Evolutionary conservation across 78 protist genomes (phyloP).

Genomic region (Anaeramoeba flamelloides): DNA sequence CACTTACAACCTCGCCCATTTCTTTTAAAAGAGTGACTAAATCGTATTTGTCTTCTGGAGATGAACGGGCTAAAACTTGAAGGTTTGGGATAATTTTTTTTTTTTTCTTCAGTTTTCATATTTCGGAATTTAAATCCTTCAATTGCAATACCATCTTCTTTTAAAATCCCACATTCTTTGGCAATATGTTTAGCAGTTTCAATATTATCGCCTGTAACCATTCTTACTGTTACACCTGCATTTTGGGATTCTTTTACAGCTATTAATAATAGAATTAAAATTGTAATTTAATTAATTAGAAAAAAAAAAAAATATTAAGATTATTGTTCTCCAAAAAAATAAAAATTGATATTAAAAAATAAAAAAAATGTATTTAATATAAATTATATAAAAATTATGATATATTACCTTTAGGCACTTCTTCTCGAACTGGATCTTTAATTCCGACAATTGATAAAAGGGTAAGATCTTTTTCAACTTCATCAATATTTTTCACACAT

Average conservation of each 20-base stretch:
- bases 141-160: constrained; percentile 45
- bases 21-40: constrained; percentile 49
- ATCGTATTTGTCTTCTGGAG: constrained; percentile 67
- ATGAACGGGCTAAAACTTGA: constrained; percentile 76
- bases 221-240: constrained; percentile 80
- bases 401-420: constrained; percentile 67
- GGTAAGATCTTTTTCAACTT: background rate
- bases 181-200: constrained; percentile 78
- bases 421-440: constrained; percentile 81
- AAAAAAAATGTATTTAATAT: too few species aligned
- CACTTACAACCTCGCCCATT: constrained; percentile 58
- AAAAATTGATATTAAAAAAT: too few species aligned
- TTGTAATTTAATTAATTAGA: too few species aligned
- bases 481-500: too few species aligned
- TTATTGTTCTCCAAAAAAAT: too few species aligned
- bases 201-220: constrained; percentile 93
- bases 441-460: constrained; percentile 67
- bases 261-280: too few species aligned
- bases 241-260: constrained; percentile 61
- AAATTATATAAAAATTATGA: too few species aligned
- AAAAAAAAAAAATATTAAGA: too few species aligned
- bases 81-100: constrained; percentile 22
- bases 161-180: constrained; percentile 67
- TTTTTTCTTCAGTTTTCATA: constrained; percentile 34
- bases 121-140: constrained; percentile 65